These are phyloP conservation scores for Ilyonectria robusta DNA, from an alignment of 2,329 filamentous ascomycete species.

Conservation along the genomic window DNA sequence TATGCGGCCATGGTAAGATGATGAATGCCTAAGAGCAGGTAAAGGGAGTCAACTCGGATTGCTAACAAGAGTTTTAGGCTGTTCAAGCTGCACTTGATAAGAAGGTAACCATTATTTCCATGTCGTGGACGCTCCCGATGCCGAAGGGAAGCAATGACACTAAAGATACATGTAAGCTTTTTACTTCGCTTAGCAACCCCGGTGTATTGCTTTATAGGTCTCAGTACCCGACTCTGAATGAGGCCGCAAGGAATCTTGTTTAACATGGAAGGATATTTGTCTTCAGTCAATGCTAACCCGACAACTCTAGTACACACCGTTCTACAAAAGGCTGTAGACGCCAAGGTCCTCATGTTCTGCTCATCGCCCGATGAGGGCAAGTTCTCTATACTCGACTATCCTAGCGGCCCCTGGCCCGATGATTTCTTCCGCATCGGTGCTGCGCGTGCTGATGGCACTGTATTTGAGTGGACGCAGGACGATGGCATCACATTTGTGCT, in stretches of 20 bases:
- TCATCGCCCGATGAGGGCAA: conserved; percentile 19
- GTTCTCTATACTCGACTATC: conserved; percentile 11
- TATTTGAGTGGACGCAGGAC: not conserved
- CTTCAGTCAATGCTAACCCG: not conserved
- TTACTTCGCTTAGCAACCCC: not conserved
- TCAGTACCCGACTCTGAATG: not conserved
- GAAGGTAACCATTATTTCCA: conserved; percentile 31
- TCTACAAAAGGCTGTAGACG: not conserved
- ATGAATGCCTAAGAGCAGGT: not conserved
- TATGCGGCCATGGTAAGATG: conserved; percentile 27
- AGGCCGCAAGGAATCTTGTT: not conserved
- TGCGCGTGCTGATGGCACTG: conserved; percentile 21
- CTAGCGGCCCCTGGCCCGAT: not conserved
- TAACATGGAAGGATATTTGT: not conserved
- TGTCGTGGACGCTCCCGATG: conserved; percentile 33
- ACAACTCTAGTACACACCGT: conserved; percentile 4
- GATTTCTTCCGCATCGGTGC: conserved; percentile 31
- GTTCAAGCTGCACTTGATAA: conserved; percentile 30
- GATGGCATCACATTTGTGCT: conserved; percentile 15
- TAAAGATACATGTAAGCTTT: conserved; percentile 4
- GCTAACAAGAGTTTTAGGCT: not conserved
- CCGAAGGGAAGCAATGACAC: not conserved
- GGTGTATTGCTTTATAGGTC: not conserved
- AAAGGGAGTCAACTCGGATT: no score
- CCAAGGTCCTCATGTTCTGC: conserved; percentile 31